A percentile compares a stretch with the other conserved stretches of the same genome.
Conservation (phyloP, 176 grass and related monocot species). For the Avena insularis region DNA sequence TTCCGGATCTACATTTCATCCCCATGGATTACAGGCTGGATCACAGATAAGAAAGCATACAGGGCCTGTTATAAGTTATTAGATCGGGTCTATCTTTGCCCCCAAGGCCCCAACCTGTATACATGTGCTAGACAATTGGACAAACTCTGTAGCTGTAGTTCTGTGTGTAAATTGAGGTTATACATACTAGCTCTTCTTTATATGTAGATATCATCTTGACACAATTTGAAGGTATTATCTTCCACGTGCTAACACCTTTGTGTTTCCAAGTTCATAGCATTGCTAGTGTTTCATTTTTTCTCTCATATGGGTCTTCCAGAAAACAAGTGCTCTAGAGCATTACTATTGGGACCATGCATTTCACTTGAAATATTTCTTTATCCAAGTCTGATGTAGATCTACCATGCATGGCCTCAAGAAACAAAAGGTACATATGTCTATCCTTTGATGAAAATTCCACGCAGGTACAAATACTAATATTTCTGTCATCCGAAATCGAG, state of each 20-base stretch:
- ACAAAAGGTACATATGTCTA: background rate
- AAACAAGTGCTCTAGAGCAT: too few species aligned
- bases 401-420: background rate
- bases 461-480: background rate
- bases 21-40: background rate
- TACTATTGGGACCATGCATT: background rate
- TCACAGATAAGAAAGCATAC: background rate
- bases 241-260: background rate
- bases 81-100: background rate
- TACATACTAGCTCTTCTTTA: too few species aligned
- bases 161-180: too few species aligned
- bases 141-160: background rate
- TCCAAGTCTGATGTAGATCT: background rate
- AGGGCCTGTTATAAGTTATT: background rate
- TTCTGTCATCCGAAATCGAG: background rate
- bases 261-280: background rate
- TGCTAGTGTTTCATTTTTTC: background rate
- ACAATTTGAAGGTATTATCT: too few species aligned
- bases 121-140: background rate
- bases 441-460: background rate
- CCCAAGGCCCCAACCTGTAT: too few species aligned
- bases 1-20: background rate
- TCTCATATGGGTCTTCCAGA: too few species aligned
- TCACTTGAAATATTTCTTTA: background rate
- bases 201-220: too few species aligned